A percentile compares a stretch with the other conserved stretches of the same genome.
Conservation (phyloP, 2,329 filamentous ascomycete species). For the Cytospora schulzeri region DNA sequence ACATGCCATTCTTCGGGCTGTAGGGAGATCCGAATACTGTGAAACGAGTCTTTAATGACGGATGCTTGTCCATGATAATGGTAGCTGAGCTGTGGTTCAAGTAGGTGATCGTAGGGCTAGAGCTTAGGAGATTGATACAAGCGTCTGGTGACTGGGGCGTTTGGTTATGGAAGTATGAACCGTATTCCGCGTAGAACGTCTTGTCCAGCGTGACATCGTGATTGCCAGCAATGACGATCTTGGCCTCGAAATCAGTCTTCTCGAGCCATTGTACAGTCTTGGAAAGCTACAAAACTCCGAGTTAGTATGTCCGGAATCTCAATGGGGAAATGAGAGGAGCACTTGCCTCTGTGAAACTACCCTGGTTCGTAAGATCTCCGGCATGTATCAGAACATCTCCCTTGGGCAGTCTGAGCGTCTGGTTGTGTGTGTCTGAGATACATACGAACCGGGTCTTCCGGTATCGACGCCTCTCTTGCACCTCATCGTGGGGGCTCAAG, state of each 20-base stretch:
- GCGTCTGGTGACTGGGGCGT: conserved; percentile 52
- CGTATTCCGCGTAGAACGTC: conserved; percentile 60
- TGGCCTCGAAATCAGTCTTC: conserved; percentile 66
- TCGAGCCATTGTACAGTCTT: conserved; percentile 69
- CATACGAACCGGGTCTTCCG: conserved; percentile 69
- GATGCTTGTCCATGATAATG: conserved; percentile 55
- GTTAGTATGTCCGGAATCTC: neutral
- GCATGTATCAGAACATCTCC: conserved; percentile 78
- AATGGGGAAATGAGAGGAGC: neutral
- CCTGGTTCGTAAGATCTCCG: conserved; percentile 76
- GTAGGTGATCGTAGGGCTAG: conserved; percentile 62
- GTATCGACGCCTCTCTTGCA: conserved; percentile 27
- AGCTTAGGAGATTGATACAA: conserved; percentile 57
- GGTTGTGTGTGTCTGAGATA: conserved; percentile 77
- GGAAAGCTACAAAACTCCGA: conserved; percentile 46
- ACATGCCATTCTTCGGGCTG: conserved; percentile 57
- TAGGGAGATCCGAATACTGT: conserved; percentile 73
- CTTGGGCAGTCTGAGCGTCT: conserved; percentile 62
- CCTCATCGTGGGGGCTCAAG: neutral
- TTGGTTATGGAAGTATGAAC: conserved; percentile 58
- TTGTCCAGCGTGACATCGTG: conserved; percentile 73
- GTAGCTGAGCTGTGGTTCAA: conserved; percentile 59
- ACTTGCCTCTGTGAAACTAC: conserved; percentile 56
- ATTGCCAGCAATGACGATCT: conserved; percentile 73
- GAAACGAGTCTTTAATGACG: conserved; percentile 62